These are phyloP conservation scores for Xylaria acuta DNA, from an alignment of 495 filamentous ascomycete genomes.

Conservation along the genomic window DNA sequence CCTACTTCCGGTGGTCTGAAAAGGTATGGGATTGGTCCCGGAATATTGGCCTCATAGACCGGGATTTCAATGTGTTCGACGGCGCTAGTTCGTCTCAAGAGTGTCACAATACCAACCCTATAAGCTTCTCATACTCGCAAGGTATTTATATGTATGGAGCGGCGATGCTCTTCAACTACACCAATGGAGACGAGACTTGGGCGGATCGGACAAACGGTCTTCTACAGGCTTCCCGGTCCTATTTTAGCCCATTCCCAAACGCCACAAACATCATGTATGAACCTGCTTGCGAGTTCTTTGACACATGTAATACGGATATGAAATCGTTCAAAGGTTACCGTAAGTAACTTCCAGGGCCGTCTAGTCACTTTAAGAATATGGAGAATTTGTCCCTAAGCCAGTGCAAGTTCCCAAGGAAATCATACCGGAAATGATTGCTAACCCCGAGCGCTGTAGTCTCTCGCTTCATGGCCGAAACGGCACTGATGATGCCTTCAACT, in stretches of 20 bases:
- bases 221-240: slow-evolving; percentile 47
- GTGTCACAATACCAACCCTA: slow-evolving; percentile 53
- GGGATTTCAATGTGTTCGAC: slow-evolving; percentile 60
- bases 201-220: slow-evolving; percentile 55
- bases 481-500: slow-evolving; percentile 66
- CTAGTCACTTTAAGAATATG: background rate
- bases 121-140: slow-evolving; percentile 67
- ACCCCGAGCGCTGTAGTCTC: slow-evolving; percentile 45
- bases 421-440: background rate
- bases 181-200: slow-evolving; percentile 60
- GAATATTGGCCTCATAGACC: slow-evolving; percentile 57
- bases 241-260: slow-evolving; percentile 46
- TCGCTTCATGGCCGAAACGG: slow-evolving; percentile 72
- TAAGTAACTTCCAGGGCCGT: background rate
- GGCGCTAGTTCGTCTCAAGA: slow-evolving; percentile 55
- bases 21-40: slow-evolving; percentile 73
- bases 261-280: slow-evolving; percentile 69
- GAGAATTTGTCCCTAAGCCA: too few species aligned
- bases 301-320: slow-evolving; percentile 73
- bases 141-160: slow-evolving; percentile 72
- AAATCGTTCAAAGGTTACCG: slow-evolving; percentile 79
- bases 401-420: background rate
- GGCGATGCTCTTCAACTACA: slow-evolving; percentile 69
- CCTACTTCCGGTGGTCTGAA: slow-evolving; percentile 71
- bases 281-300: slow-evolving; percentile 70